A percentile compares a stretch with the other conserved stretches of the same genome.
Evolutionary conservation across 2,329 filamentous ascomycete species (phyloP).

Genomic region (Beauveria rudraprayagi): DNA sequence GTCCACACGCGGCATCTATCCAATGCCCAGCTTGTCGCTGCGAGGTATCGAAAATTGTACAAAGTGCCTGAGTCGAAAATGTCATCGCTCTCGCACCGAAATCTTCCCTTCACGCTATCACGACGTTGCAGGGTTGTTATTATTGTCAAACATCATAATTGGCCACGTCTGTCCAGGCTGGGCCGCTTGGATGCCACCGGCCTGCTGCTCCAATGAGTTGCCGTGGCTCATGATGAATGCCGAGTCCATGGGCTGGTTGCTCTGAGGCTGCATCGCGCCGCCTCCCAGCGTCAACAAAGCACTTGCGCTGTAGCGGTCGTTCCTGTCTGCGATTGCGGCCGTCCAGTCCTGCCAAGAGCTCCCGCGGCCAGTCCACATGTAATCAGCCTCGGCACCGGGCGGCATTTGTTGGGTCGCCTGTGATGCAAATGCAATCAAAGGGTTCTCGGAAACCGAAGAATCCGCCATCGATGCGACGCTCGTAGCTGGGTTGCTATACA

Average conservation of each 20-base stretch:
- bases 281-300: slow-evolving; percentile 39
- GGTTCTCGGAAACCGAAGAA: slow-evolving; percentile 24
- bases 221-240: not conserved
- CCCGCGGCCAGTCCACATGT: slow-evolving; percentile 27
- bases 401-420: slow-evolving; percentile 30
- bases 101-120: not conserved
- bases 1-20: not conserved
- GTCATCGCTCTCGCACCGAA: not conserved
- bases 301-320: slow-evolving; percentile 42
- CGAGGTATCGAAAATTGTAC: not conserved
- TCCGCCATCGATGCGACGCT: slow-evolving; percentile 18
- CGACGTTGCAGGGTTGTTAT: slow-evolving; percentile 2
- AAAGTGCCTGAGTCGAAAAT: not conserved
- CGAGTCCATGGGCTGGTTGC: not conserved
- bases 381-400: slow-evolving; percentile 20
- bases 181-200: not conserved
- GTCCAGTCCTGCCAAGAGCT: slow-evolving; percentile 50
- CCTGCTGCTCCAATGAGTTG: slow-evolving; percentile 4
- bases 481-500: slow-evolving; percentile 19
- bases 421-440: slow-evolving; percentile 32
- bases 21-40: not conserved
- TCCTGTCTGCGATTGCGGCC: slow-evolving; percentile 39
- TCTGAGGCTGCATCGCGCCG: slow-evolving; percentile 14
- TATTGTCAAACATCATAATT: slow-evolving; percentile 8
- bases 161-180: slow-evolving; percentile 7